phyloP scores from a whole-genome alignment of 306 rosid genomes.

The Heteromeles arbutifolia region DNA sequence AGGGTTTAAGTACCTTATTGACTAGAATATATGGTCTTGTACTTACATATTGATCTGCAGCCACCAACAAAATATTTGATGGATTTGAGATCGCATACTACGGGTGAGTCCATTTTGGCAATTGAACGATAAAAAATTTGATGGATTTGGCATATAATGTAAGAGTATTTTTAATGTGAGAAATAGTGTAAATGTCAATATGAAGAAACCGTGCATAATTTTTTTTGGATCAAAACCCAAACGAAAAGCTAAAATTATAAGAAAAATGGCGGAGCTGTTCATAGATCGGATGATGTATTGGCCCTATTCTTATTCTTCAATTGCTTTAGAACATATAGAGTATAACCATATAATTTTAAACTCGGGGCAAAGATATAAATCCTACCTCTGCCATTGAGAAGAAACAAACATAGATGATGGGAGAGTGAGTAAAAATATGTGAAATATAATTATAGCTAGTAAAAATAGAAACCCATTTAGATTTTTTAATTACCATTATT shows the following conservation, averaged over 20 bases:
- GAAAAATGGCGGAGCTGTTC: neutral
- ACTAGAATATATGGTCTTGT: conserved; percentile 2
- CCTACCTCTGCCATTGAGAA: neutral
- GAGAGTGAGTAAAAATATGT: neutral
- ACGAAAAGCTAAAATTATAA: no score
- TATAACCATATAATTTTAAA: no score
- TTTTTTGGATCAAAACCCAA: neutral
- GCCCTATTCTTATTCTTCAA: neutral
- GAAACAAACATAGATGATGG: neutral
- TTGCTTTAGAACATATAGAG: neutral
- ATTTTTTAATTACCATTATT: neutral
- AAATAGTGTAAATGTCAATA: neutral
- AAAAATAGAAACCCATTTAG: neutral
- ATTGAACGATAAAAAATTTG: neutral
- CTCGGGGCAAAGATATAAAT: neutral
- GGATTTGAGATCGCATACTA: neutral
- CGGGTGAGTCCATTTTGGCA: neutral
- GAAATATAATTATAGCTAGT: neutral
- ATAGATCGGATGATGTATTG: neutral
- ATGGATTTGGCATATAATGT: neutral
- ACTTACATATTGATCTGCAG: neutral
- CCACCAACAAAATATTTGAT: neutral
- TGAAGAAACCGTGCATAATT: neutral
- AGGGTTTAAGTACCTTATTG: neutral
- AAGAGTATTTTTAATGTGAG: neutral